phyloP scores from a whole-genome alignment of 768 basidiomycete genomes.

The Antrodiella citrinella region DNA sequence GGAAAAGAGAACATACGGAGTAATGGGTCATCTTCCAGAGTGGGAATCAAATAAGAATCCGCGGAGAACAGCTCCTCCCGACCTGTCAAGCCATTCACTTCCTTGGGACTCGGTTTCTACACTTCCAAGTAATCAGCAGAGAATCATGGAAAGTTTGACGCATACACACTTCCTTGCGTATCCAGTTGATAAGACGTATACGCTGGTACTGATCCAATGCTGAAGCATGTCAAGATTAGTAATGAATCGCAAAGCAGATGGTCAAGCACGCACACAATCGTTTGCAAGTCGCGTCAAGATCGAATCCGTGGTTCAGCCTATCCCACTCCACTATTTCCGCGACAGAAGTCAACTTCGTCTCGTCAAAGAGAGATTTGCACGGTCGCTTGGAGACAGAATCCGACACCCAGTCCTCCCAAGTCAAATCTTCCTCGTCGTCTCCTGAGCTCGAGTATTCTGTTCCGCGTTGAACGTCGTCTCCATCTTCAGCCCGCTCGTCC shows the following conservation, averaged over 20 bases:
- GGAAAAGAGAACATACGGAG: constrained; percentile 53
- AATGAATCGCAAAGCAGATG: too few relatives aligned
- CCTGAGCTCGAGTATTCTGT: constrained; percentile 13
- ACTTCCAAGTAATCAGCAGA: constrained; percentile 5
- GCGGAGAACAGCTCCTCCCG: constrained; percentile 56
- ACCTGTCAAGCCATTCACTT: constrained; percentile 42
- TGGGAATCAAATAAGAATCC: constrained; percentile 79
- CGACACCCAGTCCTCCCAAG: constrained; percentile 76
- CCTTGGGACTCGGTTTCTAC: constrained; percentile 46
- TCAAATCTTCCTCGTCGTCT: constrained; percentile 40
- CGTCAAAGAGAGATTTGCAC: constrained; percentile 73
- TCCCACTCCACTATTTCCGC: constrained; percentile 58
- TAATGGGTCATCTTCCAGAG: constrained; percentile 78
- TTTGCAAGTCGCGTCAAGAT: constrained; percentile 43
- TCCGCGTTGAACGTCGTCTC: background rate
- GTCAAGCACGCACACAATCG: constrained; percentile 46
- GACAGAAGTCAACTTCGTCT: constrained; percentile 49
- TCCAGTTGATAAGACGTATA: constrained; percentile 81
- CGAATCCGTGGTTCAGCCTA: constrained; percentile 49
- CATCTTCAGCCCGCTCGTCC: background rate
- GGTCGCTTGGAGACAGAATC: constrained; percentile 47
- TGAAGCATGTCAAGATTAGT: too few relatives aligned
- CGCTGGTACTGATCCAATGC: constrained; percentile 74
- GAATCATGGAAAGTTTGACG: background rate
- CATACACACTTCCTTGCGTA: constrained; percentile 58